These are phyloP conservation scores for Metschnikowia henanensis DNA, from an alignment of 805 yeast genomes.

Conservation along the genomic window DNA sequence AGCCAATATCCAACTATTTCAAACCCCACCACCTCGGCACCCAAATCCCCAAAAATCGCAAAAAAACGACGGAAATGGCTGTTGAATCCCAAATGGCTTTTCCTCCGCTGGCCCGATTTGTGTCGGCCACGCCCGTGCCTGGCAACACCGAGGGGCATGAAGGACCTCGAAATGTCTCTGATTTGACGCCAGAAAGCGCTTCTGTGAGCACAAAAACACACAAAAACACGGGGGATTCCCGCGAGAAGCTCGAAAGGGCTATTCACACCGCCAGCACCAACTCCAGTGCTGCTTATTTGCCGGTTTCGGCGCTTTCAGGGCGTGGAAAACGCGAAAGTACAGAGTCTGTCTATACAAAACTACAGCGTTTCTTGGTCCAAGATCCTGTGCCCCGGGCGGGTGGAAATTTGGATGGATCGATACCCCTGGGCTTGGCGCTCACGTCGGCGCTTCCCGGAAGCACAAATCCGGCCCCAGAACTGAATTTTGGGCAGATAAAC, in stretches of 20 bases:
- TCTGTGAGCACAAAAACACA: too few relatives aligned
- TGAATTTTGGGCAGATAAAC: not conserved
- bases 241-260: not conserved
- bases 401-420: not conserved
- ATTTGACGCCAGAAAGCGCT: too few relatives aligned
- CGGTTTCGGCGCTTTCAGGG: constrained; percentile 18
- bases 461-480: not conserved
- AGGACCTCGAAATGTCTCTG: too few relatives aligned
- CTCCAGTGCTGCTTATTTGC: constrained; percentile 39
- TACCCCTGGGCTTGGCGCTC: constrained; percentile 1
- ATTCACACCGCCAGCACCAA: constrained; percentile 13
- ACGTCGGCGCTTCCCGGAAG: not conserved
- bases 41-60: too few relatives aligned
- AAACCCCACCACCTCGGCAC: too few relatives aligned
- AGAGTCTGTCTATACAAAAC: constrained; percentile 4
- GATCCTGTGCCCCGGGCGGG: not conserved
- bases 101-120: not conserved
- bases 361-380: not conserved
- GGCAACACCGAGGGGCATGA: too few relatives aligned
- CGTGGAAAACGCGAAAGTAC: constrained; percentile 5
- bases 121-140: too few relatives aligned
- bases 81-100: not conserved
- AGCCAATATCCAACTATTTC: too few relatives aligned
- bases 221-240: too few relatives aligned
- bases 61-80: too few relatives aligned